Evolutionary conservation across 495 filamentous ascomycete species (phyloP).

Genomic region (Penicillium salamii): DNA sequence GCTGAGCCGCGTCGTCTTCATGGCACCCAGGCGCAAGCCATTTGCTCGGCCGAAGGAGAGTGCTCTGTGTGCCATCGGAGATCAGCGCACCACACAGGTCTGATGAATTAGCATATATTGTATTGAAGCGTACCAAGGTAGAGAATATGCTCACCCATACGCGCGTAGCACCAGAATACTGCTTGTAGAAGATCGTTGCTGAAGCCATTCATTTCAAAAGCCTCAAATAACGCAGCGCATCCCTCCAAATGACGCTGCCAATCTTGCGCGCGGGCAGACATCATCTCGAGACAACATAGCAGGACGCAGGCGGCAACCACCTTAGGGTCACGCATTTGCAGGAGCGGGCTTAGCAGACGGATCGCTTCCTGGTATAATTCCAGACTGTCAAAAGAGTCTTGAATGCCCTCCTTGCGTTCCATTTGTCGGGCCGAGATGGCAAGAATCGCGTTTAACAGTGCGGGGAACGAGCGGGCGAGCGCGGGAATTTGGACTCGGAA

Average conservation of each 20-base stretch:
- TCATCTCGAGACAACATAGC: constrained; percentile 48
- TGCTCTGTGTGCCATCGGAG: constrained; percentile 42
- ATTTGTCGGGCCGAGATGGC: constrained; percentile 43
- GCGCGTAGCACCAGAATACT: constrained; percentile 49
- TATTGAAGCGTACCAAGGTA: too few species aligned
- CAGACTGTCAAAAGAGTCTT: constrained; percentile 37
- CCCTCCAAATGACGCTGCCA: constrained; percentile 49
- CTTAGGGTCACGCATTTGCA: constrained; percentile 38
- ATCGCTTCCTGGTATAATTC: constrained; percentile 49
- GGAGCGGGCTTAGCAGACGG: constrained; percentile 31
- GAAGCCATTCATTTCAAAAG: constrained; percentile 42
- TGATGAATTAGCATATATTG: constrained; percentile 11
- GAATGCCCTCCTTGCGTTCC: constrained; percentile 37
- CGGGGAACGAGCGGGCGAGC: constrained; percentile 35
- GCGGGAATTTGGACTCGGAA: constrained; percentile 42
- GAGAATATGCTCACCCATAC: constrained; percentile 43
- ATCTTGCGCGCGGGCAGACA: constrained; percentile 44
- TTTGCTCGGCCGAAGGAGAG: constrained; percentile 37
- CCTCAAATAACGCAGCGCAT: constrained; percentile 44
- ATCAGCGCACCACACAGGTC: constrained; percentile 49
- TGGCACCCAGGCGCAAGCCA: constrained; percentile 35
- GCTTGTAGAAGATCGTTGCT: constrained; percentile 38
- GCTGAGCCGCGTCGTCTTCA: constrained; percentile 27
- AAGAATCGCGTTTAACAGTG: constrained; percentile 40
- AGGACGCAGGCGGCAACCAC: constrained; percentile 41